Percentiles rank a stretch among this genome's conserved stretches.
phyloP scores from a whole-genome alignment of 2,329 filamentous ascomycete genomes.

The Aspergillus puulaauensis region DNA sequence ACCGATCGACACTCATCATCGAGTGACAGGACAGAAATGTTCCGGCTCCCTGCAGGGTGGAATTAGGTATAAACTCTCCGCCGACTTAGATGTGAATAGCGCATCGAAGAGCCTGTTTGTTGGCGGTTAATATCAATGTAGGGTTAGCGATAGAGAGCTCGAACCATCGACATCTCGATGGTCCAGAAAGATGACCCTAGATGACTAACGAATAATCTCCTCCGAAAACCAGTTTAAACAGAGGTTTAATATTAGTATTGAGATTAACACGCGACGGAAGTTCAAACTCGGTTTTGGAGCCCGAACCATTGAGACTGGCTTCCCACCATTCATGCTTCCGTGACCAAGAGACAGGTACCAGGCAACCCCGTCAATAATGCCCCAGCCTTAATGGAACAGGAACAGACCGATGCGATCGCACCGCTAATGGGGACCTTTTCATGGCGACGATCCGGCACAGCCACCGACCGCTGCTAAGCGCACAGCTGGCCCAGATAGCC shows the following conservation, averaged over 20 bases:
- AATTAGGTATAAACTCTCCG: not conserved
- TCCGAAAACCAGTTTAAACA: too few species aligned
- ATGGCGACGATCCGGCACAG: not conserved
- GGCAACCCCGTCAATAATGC: too few species aligned
- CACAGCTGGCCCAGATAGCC: not conserved
- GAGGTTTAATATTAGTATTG: not conserved
- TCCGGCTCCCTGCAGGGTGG: too few species aligned
- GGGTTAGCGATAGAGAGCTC: not conserved
- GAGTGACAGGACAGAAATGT: too few species aligned
- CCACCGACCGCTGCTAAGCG: not conserved
- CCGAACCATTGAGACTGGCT: not conserved
- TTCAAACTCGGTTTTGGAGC: not conserved
- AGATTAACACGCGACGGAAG: not conserved
- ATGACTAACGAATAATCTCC: too few species aligned
- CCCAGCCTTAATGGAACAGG: not conserved
- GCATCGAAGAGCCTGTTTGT: not conserved
- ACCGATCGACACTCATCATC: too few species aligned
- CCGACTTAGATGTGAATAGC: too few species aligned
- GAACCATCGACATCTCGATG: not conserved
- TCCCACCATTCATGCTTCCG: not conserved
- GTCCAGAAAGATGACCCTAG: accelerated
- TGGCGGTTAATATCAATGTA: not conserved
- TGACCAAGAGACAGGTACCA: not conserved
- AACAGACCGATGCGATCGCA: not conserved
- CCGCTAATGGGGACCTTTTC: not conserved